Conservation (phyloP, 179 eudicot genomes). For the Drosera spatulata region DNA sequence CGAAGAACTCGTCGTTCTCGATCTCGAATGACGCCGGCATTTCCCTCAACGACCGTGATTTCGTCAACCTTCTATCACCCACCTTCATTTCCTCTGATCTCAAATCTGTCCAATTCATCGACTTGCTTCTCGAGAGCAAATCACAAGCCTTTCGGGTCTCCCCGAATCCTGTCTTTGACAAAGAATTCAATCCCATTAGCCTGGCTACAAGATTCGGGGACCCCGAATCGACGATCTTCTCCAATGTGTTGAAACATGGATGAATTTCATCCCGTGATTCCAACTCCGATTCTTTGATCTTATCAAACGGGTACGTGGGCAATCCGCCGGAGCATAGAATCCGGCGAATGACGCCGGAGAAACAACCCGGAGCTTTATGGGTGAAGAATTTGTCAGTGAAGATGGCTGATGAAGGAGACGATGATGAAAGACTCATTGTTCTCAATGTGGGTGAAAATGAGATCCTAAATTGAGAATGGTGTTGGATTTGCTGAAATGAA, state of each 20-base stretch:
- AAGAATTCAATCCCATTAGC: constrained; percentile 72
- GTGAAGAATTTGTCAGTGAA: constrained; percentile 11
- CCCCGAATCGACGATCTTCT: constrained; percentile 10
- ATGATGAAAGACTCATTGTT: constrained; percentile 18
- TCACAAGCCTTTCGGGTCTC: constrained; percentile 6
- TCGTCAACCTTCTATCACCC: constrained; percentile 28
- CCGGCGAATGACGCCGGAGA: constrained; percentile 31
- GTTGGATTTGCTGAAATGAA: too few species aligned
- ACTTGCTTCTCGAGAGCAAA: constrained; percentile 22
- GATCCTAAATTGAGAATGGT: neutral
- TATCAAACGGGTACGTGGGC: constrained; percentile 37
- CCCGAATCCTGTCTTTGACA: constrained; percentile 19
- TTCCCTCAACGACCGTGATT: constrained; percentile 31
- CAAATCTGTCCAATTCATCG: constrained; percentile 24
- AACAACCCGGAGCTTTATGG: constrained; percentile 21
- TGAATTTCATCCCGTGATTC: neutral
- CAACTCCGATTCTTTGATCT: constrained; percentile 7
- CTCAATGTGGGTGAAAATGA: constrained; percentile 13
- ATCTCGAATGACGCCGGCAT: constrained; percentile 30
- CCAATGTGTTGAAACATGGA: constrained; percentile 1
- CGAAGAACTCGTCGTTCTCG: constrained; percentile 54
- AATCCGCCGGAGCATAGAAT: constrained; percentile 41
- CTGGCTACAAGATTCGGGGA: constrained; percentile 63
- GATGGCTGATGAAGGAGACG: constrained; percentile 19
- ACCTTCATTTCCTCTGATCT: constrained; percentile 18